Evolutionary conservation across 176 grass and related monocot genomes (phyloP).

Genomic region (Leersia perrieri): DNA sequence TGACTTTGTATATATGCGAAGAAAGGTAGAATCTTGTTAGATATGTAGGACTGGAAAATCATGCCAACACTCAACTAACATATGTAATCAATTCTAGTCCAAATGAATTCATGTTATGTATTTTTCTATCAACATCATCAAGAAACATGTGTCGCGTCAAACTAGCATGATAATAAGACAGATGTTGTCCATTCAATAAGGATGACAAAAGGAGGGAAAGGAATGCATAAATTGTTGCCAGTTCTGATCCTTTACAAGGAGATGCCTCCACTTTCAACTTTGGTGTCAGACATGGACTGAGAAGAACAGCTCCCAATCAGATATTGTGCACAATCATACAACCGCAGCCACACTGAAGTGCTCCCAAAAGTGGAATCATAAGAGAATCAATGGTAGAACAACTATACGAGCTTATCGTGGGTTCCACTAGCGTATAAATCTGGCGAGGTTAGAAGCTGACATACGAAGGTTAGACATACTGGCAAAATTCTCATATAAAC

Average conservation of each 20-base stretch:
- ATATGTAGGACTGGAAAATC: not conserved
- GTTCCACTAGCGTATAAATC: not conserved
- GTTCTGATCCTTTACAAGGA: not conserved
- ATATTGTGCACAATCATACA: not conserved
- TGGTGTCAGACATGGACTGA: not conserved
- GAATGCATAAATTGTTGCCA: not conserved
- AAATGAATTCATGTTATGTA: not conserved
- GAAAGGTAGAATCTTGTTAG: not conserved
- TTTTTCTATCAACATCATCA: not conserved
- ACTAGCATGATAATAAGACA: not conserved
- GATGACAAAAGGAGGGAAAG: conserved; percentile 1
- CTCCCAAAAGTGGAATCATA: not conserved
- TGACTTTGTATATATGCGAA: no score
- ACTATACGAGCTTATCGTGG: not conserved
- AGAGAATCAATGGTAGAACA: not conserved
- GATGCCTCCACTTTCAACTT: not conserved
- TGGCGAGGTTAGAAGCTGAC: not conserved
- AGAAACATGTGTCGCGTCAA: not conserved
- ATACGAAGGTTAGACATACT: not conserved
- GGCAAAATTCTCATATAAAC: not conserved
- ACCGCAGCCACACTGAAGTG: conserved; percentile 1
- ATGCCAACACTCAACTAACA: no score
- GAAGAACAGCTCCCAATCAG: conserved; percentile 4
- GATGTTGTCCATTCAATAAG: conserved; percentile 18
- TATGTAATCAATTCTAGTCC: not conserved